Evolutionary conservation across 2,329 filamentous ascomycete species (phyloP).

Genomic region (Monosporascus sp.): DNA sequence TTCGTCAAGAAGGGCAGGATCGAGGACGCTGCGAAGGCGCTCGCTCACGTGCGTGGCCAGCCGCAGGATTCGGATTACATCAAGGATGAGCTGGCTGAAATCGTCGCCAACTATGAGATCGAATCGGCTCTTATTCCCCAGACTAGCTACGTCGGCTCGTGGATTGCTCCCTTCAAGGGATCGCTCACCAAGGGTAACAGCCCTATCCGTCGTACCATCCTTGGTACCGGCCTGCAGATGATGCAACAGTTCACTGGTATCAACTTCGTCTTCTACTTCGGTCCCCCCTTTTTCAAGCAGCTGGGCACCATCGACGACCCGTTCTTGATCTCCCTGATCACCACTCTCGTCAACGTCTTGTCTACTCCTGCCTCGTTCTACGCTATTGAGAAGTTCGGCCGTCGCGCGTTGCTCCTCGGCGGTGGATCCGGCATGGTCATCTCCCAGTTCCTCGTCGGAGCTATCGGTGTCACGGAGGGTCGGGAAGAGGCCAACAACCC

Average conservation of each 20-base stretch:
- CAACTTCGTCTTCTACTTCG: slow-evolving; percentile 73
- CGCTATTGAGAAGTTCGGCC: slow-evolving; percentile 65
- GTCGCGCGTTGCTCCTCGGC: slow-evolving; percentile 63
- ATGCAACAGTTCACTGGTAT: slow-evolving; percentile 46
- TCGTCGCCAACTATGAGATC: slow-evolving; percentile 69
- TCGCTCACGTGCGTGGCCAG: slow-evolving; percentile 61
- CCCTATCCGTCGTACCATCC: slow-evolving; percentile 50
- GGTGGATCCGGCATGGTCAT: slow-evolving; percentile 68
- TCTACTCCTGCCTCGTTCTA: slow-evolving; percentile 71
- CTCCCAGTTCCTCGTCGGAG: slow-evolving; percentile 65
- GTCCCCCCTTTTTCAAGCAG: slow-evolving; percentile 65
- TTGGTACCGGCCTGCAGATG: slow-evolving; percentile 29
- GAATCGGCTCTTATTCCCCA: slow-evolving; percentile 58
- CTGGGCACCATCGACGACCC: slow-evolving; percentile 60
- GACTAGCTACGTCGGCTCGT: slow-evolving; percentile 52
- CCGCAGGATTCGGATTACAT: slow-evolving; percentile 60
- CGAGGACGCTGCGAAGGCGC: slow-evolving; percentile 52
- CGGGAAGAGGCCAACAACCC: slow-evolving; percentile 24
- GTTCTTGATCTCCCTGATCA: slow-evolving; percentile 69
- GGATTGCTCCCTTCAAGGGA: slow-evolving; percentile 54
- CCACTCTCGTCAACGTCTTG: slow-evolving; percentile 70
- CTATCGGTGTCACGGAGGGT: slow-evolving; percentile 46
- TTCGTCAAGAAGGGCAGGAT: slow-evolving; percentile 64
- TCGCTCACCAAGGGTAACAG: slow-evolving; percentile 50
- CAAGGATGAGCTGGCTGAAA: slow-evolving; percentile 65